Evolutionary conservation across 805 yeast species (phyloP).

Genomic region (Ogataea siamensis): DNA sequence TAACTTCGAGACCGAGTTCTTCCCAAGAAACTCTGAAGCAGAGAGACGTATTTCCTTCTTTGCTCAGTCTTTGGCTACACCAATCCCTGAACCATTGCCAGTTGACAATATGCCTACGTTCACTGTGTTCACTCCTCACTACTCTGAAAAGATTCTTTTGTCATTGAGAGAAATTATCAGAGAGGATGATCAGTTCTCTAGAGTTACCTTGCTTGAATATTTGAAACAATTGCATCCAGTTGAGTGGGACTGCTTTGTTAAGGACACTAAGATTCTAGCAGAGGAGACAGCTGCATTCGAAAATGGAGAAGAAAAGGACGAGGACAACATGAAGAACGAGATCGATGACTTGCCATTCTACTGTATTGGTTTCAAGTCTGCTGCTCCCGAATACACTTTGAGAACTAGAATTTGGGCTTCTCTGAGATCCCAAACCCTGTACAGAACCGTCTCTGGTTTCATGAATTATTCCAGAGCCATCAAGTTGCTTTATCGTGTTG

Average conservation of each 20-base stretch:
- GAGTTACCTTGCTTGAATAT: slow-evolving; percentile 90
- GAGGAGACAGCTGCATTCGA: slow-evolving; percentile 88
- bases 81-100: slow-evolving; percentile 98
- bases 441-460: slow-evolving; percentile 96
- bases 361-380: slow-evolving; percentile 95
- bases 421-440: slow-evolving; percentile 91
- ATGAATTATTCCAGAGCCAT: slow-evolving; percentile 98
- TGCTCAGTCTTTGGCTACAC: slow-evolving; percentile 98
- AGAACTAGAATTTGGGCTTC: slow-evolving; percentile 99
- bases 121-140: slow-evolving; percentile 95
- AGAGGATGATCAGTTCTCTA: slow-evolving; percentile 95
- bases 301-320: slow-evolving; percentile 60
- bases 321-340: slow-evolving; percentile 69
- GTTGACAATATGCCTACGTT: slow-evolving; percentile 99
- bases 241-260: slow-evolving; percentile 97
- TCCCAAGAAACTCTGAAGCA: slow-evolving; percentile 96
- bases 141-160: slow-evolving; percentile 87
- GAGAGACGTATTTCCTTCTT: slow-evolving; percentile 99
- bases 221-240: slow-evolving; percentile 92
- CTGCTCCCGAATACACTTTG: slow-evolving; percentile 93
- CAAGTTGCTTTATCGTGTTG: slow-evolving; percentile 88
- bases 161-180: slow-evolving; percentile 95
- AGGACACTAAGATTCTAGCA: slow-evolving; percentile 92
- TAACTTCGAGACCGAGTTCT: slow-evolving; percentile 92
- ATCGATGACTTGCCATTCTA: slow-evolving; percentile 91